Evolutionary conservation across 495 filamentous ascomycete genomes (phyloP).

Genomic region (Aspergillus homomorphus): DNA sequence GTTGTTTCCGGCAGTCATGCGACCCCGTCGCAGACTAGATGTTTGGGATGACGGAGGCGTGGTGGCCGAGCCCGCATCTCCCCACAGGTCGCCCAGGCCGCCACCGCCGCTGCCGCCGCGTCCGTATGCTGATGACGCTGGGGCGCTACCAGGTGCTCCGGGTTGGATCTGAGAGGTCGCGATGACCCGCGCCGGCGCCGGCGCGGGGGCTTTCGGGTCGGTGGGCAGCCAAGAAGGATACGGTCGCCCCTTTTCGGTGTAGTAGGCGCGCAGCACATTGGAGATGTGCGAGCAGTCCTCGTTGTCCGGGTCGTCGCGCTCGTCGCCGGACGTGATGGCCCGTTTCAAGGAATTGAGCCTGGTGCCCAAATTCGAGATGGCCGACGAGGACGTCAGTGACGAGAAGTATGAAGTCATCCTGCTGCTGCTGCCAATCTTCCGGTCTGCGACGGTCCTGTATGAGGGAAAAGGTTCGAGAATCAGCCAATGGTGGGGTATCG

Average conservation of each 20-base stretch:
- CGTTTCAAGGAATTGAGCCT: constrained; percentile 78
- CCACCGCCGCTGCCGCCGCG: constrained; percentile 47
- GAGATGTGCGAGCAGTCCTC: constrained; percentile 94
- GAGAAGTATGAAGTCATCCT: constrained; percentile 79
- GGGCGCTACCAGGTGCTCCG: constrained; percentile 41
- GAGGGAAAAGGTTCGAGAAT: not conserved
- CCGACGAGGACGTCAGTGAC: constrained; percentile 57
- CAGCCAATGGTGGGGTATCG: constrained; percentile 1
- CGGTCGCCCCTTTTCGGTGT: constrained; percentile 78
- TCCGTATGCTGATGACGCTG: constrained; percentile 29
- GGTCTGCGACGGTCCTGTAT: not conserved
- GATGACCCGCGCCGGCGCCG: constrained; percentile 50
- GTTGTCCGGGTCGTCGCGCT: constrained; percentile 73
- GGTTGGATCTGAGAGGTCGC: constrained; percentile 49
- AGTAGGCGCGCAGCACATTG: constrained; percentile 92
- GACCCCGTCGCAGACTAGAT: constrained; percentile 52
- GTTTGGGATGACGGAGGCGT: constrained; percentile 47
- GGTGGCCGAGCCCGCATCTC: constrained; percentile 50
- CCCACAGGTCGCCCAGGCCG: constrained; percentile 81
- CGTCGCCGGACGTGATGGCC: constrained; percentile 75
- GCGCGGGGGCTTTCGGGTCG: constrained; percentile 70
- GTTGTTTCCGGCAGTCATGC: constrained; percentile 19
- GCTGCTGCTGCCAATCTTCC: constrained; percentile 1
- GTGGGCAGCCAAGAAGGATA: constrained; percentile 88
- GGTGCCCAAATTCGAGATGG: constrained; percentile 75